These are phyloP conservation scores for Athelia sp. DNA, from an alignment of 1,284 basidiomycete genomes.

Conservation along the genomic window DNA sequence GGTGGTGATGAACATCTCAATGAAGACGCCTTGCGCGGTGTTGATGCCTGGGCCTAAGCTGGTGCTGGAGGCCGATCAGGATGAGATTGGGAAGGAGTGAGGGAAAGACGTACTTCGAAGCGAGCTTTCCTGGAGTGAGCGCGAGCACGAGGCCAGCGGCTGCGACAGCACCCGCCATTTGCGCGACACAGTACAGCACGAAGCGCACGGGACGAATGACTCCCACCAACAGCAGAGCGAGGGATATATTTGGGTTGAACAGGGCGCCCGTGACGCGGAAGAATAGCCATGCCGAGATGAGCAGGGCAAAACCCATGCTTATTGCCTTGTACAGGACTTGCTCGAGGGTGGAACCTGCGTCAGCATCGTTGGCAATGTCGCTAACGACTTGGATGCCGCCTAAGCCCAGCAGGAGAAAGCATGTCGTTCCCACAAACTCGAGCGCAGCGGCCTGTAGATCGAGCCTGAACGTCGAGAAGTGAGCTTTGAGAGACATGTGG, in stretches of 20 bases:
- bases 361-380: slow-evolving; percentile 22
- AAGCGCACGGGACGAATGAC: slow-evolving; percentile 59
- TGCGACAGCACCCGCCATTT: slow-evolving; percentile 57
- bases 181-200: slow-evolving; percentile 57
- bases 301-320: slow-evolving; percentile 62
- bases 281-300: slow-evolving; percentile 71
- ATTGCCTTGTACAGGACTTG: slow-evolving; percentile 55
- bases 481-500: not conserved
- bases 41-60: too few relatives aligned
- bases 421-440: slow-evolving; percentile 52
- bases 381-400: slow-evolving; percentile 54
- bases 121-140: slow-evolving; percentile 56
- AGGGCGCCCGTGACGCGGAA: slow-evolving; percentile 67
- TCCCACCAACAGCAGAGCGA: slow-evolving; percentile 58
- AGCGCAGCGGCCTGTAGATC: slow-evolving; percentile 44
- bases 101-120: slow-evolving; percentile 45
- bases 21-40: slow-evolving; percentile 57
- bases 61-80: too few relatives aligned
- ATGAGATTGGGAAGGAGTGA: too few relatives aligned
- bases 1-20: slow-evolving; percentile 69
- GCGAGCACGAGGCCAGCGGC: slow-evolving; percentile 58
- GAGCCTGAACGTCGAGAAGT: not conserved
- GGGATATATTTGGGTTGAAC: slow-evolving; percentile 69
- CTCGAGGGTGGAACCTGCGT: slow-evolving; percentile 29
- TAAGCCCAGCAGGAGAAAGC: slow-evolving; percentile 57